A percentile compares a stretch with the other conserved stretches of the same genome.
These are phyloP conservation scores for Cryptococcus neoformans DNA, from an alignment of 1,284 basidiomycete species.

Conservation along the genomic window DNA sequence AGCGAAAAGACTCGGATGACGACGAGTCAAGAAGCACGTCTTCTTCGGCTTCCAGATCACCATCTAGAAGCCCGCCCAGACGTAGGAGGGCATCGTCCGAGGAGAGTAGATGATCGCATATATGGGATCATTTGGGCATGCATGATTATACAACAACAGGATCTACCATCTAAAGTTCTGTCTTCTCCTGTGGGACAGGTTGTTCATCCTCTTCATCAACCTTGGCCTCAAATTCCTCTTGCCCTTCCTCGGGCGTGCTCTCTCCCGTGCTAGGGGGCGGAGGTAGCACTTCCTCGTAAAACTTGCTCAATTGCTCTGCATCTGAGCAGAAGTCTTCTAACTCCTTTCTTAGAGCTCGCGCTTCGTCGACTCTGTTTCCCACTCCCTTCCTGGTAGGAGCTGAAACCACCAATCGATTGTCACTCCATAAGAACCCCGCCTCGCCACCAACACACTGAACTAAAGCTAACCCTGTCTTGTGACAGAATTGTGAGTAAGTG, in stretches of 20 bases:
- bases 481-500: constrained; percentile 82
- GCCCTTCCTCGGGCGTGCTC: constrained; percentile 7
- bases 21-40: neutral
- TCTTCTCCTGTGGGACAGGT: constrained; percentile 4
- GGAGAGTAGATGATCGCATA: neutral
- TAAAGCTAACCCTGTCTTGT: constrained; percentile 79
- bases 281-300: constrained; percentile 71
- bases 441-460: constrained; percentile 76
- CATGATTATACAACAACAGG: constrained; percentile 4
- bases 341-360: constrained; percentile 51
- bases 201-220: neutral
- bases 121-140: neutral
- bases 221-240: neutral
- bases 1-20: constrained; percentile 3
- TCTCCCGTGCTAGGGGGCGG: constrained; percentile 12
- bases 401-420: constrained; percentile 64
- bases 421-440: constrained; percentile 79
- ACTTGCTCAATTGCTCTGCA: constrained; percentile 55
- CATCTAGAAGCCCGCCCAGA: constrained; percentile 1
- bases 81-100: neutral
- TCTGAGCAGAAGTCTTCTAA: constrained; percentile 68
- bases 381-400: constrained; percentile 28
- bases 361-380: constrained; percentile 38
- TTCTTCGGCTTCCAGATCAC: constrained; percentile 1
- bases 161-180: constrained; percentile 3